Conservation (phyloP, 2,329 filamentous ascomycete species). For the Colletotrichum tamarilloi region DNA sequence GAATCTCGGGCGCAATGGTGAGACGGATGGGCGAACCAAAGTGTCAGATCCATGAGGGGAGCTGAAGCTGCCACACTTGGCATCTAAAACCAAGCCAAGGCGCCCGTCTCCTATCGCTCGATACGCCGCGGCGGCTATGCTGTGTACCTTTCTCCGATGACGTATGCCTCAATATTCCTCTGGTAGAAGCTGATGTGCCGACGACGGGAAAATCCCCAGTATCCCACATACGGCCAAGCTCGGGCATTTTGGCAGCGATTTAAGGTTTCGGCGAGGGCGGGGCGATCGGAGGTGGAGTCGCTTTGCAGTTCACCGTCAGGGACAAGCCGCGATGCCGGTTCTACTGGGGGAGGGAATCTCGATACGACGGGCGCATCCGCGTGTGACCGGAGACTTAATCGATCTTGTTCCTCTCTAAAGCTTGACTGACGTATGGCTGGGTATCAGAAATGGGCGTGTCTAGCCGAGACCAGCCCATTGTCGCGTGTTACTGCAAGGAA, state of each 20-base stretch:
- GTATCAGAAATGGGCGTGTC: neutral
- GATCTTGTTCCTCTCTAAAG: neutral
- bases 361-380: neutral
- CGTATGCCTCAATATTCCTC: neutral
- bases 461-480: neutral
- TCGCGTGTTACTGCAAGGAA: neutral
- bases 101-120: neutral
- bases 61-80: constrained; percentile 1
- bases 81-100: neutral
- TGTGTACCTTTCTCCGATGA: neutral
- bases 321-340: neutral
- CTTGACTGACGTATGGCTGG: neutral
- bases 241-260: neutral
- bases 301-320: neutral
- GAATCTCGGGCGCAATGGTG: neutral
- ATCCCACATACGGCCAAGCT: constrained; percentile 2
- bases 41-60: neutral
- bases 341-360: neutral
- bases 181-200: neutral
- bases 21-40: constrained; percentile 16
- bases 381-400: neutral
- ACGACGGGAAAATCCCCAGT: neutral
- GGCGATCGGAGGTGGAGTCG: neutral
- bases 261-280: constrained; percentile 7
- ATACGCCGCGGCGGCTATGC: neutral